Base-by-base conservation (phyloP, 2,329 filamentous ascomycete genomes). In the Stagonosporopsis chrysanthemi region DNA sequence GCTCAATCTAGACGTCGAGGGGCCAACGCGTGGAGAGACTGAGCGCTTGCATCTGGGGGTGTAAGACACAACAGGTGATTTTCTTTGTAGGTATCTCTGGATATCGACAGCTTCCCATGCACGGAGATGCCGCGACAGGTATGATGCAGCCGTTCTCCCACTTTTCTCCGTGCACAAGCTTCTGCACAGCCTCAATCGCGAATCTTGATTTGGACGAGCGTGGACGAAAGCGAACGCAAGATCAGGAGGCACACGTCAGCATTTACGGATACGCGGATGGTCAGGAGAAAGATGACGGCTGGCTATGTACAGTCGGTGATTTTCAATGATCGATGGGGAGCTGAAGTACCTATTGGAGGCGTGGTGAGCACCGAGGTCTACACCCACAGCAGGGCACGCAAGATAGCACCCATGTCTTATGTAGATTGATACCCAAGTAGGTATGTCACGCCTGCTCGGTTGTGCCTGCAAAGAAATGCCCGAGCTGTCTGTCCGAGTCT, bases 221-320 rank as follows among this genome's bases (percentile, higher is more conserved):
- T 53, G 35, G 11, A 26, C 35, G 15, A 41, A 46, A 24, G 38
- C 22, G 24, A 22, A 44, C 29, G 42, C 39, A 39, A 4, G 41
- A 7, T 52, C 43, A 52, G 54, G 54, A 57, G 48, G 43, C 43
- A 48, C 43, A 52, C 54, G 48, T 52, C 54, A 57, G 54, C 54
- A 39, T 14, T 15, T 35, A 28, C 48, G 49, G 29, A 6, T 48
- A 33, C 29, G 24, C 54, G 43, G 48, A 22, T 42, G 31, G 23
- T 38, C 35, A 46, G 36, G 29, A 38, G 22, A 9, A 23, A 19
- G 8, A 17, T 43, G 39, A 42, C 26, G 14, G 46, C 22, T 23
- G 26, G 33, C 40, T 23, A 44, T 35, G 45, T 15, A 45, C 29
- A 33, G 17, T 56, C 35, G 40, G 52, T 41, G 40, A 24, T 14